Percentiles rank a stretch among this genome's conserved stretches.
Conservation (phyloP, 371 early-diverging fungal genomes). For the Mucor piriformis region DNA sequence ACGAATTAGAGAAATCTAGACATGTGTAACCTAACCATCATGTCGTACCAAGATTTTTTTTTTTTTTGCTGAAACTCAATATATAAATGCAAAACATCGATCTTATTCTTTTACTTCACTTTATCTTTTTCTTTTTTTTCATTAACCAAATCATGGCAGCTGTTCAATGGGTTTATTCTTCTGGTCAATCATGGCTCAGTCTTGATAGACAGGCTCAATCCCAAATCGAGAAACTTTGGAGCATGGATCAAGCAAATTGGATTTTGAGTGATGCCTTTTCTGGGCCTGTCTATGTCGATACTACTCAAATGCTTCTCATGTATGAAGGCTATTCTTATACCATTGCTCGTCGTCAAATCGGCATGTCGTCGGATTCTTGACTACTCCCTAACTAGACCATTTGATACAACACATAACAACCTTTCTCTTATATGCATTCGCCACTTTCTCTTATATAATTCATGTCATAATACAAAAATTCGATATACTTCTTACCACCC, state of each 20-base stretch:
- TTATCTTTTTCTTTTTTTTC: conserved; percentile 2
- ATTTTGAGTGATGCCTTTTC: conserved; percentile 19
- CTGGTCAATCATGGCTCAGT: conserved; percentile 21
- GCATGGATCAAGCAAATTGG: conserved; percentile 22
- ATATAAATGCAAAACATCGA: not conserved
- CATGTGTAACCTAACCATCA: too few relatives aligned
- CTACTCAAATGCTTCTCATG: conserved; percentile 16
- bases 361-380: not conserved
- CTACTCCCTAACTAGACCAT: too few relatives aligned
- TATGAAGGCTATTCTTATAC: conserved; percentile 17
- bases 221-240: conserved; percentile 28
- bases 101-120: not conserved
- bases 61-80: not conserved
- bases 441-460: too few relatives aligned
- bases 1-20: too few relatives aligned
- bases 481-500: too few relatives aligned
- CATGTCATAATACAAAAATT: too few relatives aligned
- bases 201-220: conserved; percentile 19
- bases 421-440: too few relatives aligned
- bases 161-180: conserved; percentile 23
- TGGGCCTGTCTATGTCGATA: conserved; percentile 28
- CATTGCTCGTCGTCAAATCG: conserved; percentile 11
- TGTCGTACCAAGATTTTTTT: too few relatives aligned
- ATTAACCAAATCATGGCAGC: conserved; percentile 5
- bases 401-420: too few relatives aligned